These are phyloP conservation scores for Dillenia suffruticosa DNA, from an alignment of 164 flowering plant species.

Conservation along the genomic window DNA sequence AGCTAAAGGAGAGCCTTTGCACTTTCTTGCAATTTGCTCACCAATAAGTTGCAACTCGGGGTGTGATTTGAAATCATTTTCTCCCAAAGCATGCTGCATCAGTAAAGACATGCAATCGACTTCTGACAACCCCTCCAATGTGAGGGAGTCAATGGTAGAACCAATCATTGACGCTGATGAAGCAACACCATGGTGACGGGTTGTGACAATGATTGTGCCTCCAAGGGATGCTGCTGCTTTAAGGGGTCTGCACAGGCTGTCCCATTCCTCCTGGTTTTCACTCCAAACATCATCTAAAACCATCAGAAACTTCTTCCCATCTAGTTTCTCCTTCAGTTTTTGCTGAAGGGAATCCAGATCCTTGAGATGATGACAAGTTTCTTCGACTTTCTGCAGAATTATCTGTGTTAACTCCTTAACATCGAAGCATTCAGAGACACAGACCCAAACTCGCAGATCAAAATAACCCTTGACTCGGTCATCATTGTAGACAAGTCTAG, in stretches of 20 bases:
- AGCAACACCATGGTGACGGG: conserved; percentile 10
- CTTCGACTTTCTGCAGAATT: background rate
- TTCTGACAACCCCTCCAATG: background rate
- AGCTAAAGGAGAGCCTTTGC: conserved; percentile 9
- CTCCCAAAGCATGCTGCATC: background rate
- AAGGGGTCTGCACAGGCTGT: background rate
- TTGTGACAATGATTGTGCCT: conserved; percentile 11
- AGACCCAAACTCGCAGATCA: conserved; percentile 9
- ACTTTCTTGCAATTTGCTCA: conserved; percentile 14
- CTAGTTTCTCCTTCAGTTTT: background rate
- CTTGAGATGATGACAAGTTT: background rate
- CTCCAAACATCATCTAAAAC: conserved; percentile 7
- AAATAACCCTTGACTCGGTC: conserved; percentile 2
- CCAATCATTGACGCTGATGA: background rate
- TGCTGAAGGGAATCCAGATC: background rate
- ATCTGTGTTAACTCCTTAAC: background rate
- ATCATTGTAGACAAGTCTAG: conserved; percentile 6
- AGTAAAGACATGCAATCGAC: conserved; percentile 9
- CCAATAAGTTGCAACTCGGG: conserved; percentile 9
- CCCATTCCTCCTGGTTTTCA: background rate
- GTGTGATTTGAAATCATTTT: background rate
- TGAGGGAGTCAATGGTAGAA: background rate
- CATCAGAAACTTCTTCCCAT: conserved; percentile 2
- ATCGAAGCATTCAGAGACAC: conserved; percentile 11
- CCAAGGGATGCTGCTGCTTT: conserved; percentile 5